Base-by-base conservation (phyloP, 2,329 filamentous ascomycete genomes). In the Aspergillus calidoustus region DNA sequence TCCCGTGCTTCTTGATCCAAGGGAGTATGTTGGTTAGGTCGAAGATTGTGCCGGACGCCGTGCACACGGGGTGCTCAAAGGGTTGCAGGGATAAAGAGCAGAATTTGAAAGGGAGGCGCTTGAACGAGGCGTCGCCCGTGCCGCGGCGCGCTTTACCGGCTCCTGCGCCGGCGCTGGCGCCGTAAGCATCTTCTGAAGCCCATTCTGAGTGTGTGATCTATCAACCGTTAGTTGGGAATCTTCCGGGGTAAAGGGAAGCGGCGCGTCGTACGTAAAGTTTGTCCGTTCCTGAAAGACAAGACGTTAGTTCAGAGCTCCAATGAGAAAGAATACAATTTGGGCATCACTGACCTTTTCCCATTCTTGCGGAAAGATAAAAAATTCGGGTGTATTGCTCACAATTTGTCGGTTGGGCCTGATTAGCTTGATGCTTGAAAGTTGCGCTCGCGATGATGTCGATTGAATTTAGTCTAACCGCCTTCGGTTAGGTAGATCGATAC, bases 141-240 rank as follows among this genome's bases (percentile, higher is more conserved):
- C 78, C 77, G 23, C 77, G 84, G 76, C 77, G 81, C 66, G 71
- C 84, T 77, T 80, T 88, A 75, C 74, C 85, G 76, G 82, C 81
- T 54, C 88, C 89, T 60, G 90, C 86, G 69, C 91, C 91, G 30
- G 86, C 89, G 74, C 89, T 93, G 68, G 93, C 92, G 34, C 91
- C 91, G 79, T 91, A 97, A 62, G 92, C 89, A 77, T 97, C 93
- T 52, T 90, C 88, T 6, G 93, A 97, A 7, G 92, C 89, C 95
- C 95, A 99, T 83, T 99, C 95, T 46, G 92, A 96, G 81, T 99
- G 96, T 59, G 95, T 99, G 73, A 99, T 99, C 85, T 88, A 68
- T 54, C 60, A 17, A 50, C 30, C 56, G 63, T 62, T 60, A 61
- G 66, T 71, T 47, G 25, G 50, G 48, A 44, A 59, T 57, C 60